These are phyloP conservation scores for Apocynum venetum DNA, from an alignment of 257 asterid genomes.

Conservation along the genomic window DNA sequence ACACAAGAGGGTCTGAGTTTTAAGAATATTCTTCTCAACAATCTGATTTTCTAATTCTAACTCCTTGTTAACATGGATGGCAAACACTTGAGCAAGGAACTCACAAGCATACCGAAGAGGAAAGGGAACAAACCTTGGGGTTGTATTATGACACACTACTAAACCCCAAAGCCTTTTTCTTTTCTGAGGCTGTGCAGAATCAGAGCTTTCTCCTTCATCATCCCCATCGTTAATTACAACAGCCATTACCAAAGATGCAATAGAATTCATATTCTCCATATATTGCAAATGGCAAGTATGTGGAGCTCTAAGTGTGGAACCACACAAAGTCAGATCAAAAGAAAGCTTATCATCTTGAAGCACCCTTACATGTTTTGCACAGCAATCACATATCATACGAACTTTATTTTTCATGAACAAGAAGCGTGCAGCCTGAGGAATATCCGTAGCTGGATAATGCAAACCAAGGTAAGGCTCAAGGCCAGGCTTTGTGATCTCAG, in stretches of 20 bases:
- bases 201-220: constrained; percentile 51
- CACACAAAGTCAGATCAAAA: constrained; percentile 78
- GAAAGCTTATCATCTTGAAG: constrained; percentile 78
- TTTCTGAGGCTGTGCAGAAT: constrained; percentile 48
- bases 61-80: constrained; percentile 89
- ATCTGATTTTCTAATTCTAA: constrained; percentile 70
- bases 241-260: constrained; percentile 95
- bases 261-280: constrained; percentile 92
- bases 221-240: constrained; percentile 76
- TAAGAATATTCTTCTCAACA: constrained; percentile 77
- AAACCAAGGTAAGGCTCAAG: constrained; percentile 86
- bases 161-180: constrained; percentile 90
- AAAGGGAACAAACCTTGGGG: constrained; percentile 91
- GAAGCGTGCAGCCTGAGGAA: constrained; percentile 96
- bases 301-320: constrained; percentile 90
- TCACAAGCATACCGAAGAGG: constrained; percentile 97
- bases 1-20: constrained; percentile 82
- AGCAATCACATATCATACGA: constrained; percentile 89
- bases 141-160: constrained; percentile 87
- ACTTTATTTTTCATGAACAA: constrained; percentile 94
- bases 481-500: constrained; percentile 81
- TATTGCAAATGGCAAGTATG: constrained; percentile 87
- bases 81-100: constrained; percentile 88
- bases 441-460: constrained; percentile 96
- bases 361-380: constrained; percentile 70